Evolutionary conservation across 208 protist species (phyloP), one percentile per base, ranked within the genome.

Genomic region (Lotmaria passim): DNA sequence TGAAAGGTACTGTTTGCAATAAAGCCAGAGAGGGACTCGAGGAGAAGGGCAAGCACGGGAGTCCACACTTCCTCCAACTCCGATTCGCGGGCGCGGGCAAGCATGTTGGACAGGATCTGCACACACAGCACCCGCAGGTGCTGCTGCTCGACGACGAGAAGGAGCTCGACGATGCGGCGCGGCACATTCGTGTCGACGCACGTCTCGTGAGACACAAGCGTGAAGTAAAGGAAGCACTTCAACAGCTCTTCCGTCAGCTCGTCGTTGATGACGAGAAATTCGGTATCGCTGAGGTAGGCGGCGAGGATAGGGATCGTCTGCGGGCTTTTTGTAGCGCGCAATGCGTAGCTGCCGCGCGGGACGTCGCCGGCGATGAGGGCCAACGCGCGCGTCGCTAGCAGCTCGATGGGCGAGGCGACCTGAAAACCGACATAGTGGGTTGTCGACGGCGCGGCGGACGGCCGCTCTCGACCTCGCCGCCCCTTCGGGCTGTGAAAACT

Each of bases 161-260:
- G 74, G 34, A 94, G 57, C 39, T 46, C 30, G 5, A 76, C 46
- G 8, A 87, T 52, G 36, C 62, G 51, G 0, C n/a, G 26, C 23
- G 85, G 59, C 26, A 80, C 76, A 5, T 74, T 2, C 2, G 71
- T 43, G 17, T 70, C 56, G 2, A 89, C 43, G 43, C 85, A 69
- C 11, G 65, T 53, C 2, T 78, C 60, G 48, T 85, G 50, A 26
- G 75, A 67, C 3, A 84, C 44, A 8, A 84, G 51, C 6, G 80
- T 53, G 19, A 91, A 31, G 58, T 84, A 77, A 15, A 69, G 62
- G 44, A 92, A 72, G 66, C 89, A 94, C 48, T 84, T 84, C 44
- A 94, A 70, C 50, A 92, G 55, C 61, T 92, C 86, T 69, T 94
- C 89, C 21, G 82, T 47, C 31, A 87, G 68, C 43, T 79, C 74